Base-by-base conservation (phyloP, 78 protist genomes). In the Dictyostelium capitatum region DNA sequence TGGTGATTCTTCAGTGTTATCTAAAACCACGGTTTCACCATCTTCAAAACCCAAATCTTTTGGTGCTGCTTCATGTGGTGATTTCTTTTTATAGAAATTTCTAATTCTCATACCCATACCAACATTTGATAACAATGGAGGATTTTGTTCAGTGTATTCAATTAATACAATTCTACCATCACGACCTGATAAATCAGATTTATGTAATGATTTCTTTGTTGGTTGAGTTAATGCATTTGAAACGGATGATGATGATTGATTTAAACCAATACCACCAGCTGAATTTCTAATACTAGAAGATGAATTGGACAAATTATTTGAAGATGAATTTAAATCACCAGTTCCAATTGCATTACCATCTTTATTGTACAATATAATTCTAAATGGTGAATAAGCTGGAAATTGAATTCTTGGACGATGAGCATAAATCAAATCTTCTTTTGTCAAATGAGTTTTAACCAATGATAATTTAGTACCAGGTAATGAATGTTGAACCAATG, bases 141-240 rank as follows among this genome's bases (percentile, higher is more conserved):
- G 96, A 56, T 89, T 25, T 79, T 96, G 90, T 12, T 96, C 97
- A 32, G 90, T 28, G 53, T 93, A 96, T 91, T 96, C 97, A 10
- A 83, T 17, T 19, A 96, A 85, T 0, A 92, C 81, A 6, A 92
- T 47, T 57, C 90, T 57, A 30, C 97, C 97, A 10, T 96, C 97
- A 54, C 93, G 70, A 8, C 81, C 97, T 5, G 96, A 93, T 32
- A 96, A 64, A 48, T 96, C 95, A 2, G 89, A 43, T 82, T 89
- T 87, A 78, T 87, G 93, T 77, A 67, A 67, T 32, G 75, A 67
- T 67, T 67, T 67, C 47, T 67, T 67, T 32, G 48, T 28, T 32
- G 75, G 32, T 14, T 19, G 30, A 0, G 73, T 25, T 14, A 43
- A 67, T 12, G 75, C 28, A 5, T 41, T 30, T 30, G 75, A 67